phyloP scores from a whole-genome alignment of 2,329 filamentous ascomycete species.

The Stachybotrys chartarum region DNA sequence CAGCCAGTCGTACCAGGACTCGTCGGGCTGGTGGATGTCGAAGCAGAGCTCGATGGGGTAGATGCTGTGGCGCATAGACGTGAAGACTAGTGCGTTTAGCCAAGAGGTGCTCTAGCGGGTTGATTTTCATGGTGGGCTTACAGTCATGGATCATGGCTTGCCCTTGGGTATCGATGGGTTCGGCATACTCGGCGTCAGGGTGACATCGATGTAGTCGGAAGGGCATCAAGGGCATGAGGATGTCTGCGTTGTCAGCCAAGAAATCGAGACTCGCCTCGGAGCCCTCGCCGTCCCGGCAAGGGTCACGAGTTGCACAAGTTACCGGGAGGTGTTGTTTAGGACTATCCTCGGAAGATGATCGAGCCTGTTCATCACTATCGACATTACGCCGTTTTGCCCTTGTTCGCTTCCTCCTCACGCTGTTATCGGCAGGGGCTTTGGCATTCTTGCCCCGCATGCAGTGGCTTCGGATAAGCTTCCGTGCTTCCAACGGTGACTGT shows the following conservation, averaged over 20 bases:
- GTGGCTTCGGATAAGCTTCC: constrained; percentile 19
- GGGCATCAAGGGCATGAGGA: neutral
- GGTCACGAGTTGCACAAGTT: neutral
- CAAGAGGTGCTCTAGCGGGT: too few species aligned
- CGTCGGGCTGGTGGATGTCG: constrained; percentile 10
- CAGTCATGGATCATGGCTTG: neutral
- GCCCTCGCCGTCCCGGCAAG: neutral
- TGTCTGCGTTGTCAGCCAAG: neutral
- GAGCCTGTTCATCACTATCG: neutral
- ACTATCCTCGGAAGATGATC: neutral
- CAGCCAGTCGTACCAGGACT: constrained; percentile 21
- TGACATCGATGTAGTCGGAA: neutral
- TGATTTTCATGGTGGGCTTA: neutral
- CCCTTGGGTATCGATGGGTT: neutral
- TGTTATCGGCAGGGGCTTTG: constrained; percentile 3
- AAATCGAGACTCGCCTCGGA: neutral
- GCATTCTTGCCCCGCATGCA: constrained; percentile 20
- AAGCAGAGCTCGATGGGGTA: constrained; percentile 22
- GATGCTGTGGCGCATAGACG: constrained; percentile 16
- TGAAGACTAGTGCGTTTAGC: constrained; percentile 11
- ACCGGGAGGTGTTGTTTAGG: neutral
- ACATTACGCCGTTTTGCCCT: neutral
- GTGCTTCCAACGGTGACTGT: constrained; percentile 12
- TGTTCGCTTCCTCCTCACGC: neutral
- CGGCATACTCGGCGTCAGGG: neutral